Evolutionary conservation across 257 asterid species (phyloP).

Genomic region (Plantago major): DNA sequence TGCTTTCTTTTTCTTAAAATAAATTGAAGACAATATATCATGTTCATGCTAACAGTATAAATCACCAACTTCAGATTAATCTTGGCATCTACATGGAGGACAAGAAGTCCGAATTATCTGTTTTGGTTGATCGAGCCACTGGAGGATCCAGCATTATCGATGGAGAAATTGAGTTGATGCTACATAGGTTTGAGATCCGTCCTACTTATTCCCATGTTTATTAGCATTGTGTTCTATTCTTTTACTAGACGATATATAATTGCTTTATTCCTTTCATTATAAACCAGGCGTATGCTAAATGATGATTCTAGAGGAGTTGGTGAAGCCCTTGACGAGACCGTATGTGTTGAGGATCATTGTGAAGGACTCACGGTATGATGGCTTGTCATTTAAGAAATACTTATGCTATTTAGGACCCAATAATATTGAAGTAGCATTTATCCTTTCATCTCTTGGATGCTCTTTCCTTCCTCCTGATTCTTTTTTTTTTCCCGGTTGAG

Average conservation of each 20-base stretch:
- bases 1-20: not conserved
- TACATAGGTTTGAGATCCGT: conserved; percentile 55
- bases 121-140: conserved; percentile 77
- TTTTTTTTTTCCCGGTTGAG: not conserved
- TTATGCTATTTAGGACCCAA: not conserved
- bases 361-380: conserved; percentile 65
- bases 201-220: not conserved
- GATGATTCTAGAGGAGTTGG: conserved; percentile 69
- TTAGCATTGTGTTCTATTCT: conserved; percentile 10
- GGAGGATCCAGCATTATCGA: conserved; percentile 85
- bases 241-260: conserved; percentile 8
- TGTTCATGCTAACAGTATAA: conserved; percentile 5
- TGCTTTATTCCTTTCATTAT: too few relatives aligned
- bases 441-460: not conserved
- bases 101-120: conserved; percentile 60
- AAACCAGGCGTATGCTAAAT: conserved; percentile 53
- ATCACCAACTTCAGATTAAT: conserved; percentile 46
- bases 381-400: not conserved
- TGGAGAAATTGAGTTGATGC: conserved; percentile 86
- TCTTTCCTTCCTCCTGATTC: not conserved
- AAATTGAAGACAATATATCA: not conserved
- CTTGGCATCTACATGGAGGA: conserved; percentile 67
- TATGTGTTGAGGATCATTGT: conserved; percentile 42
- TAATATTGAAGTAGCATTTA: not conserved
- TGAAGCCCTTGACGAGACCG: conserved; percentile 64